Conservation (phyloP, 306 rosid genomes). For the Parietaria judaica region DNA sequence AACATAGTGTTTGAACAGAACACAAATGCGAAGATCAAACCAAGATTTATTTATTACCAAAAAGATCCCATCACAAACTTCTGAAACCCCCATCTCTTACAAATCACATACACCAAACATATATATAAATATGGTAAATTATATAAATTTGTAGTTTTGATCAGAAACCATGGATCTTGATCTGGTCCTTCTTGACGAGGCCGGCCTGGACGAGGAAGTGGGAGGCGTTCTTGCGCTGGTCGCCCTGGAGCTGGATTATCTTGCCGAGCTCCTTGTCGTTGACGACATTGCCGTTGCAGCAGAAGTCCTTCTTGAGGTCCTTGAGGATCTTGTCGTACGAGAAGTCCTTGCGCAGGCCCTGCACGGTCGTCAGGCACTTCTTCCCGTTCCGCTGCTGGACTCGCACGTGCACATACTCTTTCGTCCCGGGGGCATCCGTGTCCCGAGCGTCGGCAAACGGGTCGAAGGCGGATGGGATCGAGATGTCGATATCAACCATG, state of each 20-base stretch:
- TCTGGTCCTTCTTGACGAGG: constrained; percentile 59
- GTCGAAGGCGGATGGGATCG: constrained; percentile 50
- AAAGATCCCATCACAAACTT: neutral
- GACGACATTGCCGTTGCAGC: constrained; percentile 96
- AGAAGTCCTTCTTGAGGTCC: constrained; percentile 71
- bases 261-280: constrained; percentile 80
- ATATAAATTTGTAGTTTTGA: too few relatives aligned
- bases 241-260: constrained; percentile 87
- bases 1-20: too few relatives aligned
- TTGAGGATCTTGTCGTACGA: constrained; percentile 83
- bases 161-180: constrained; percentile 87
- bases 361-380: constrained; percentile 81
- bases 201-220: constrained; percentile 59
- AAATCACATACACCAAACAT: neutral
- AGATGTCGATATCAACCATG: constrained; percentile 66
- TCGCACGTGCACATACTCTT: constrained; percentile 68
- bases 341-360: constrained; percentile 62
- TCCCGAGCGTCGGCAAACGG: constrained; percentile 71
- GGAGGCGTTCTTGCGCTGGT: constrained; percentile 79
- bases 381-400: constrained; percentile 88
- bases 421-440: constrained; percentile 64
- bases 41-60: neutral
- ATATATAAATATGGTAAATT: neutral
- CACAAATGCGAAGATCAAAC: too few relatives aligned
- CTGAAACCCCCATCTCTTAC: constrained; percentile 10